Percentiles rank a stretch among this genome's conserved stretches.
phyloP scores from a whole-genome alignment of 1,284 basidiomycete genomes.

The Earliella scabrosa region DNA sequence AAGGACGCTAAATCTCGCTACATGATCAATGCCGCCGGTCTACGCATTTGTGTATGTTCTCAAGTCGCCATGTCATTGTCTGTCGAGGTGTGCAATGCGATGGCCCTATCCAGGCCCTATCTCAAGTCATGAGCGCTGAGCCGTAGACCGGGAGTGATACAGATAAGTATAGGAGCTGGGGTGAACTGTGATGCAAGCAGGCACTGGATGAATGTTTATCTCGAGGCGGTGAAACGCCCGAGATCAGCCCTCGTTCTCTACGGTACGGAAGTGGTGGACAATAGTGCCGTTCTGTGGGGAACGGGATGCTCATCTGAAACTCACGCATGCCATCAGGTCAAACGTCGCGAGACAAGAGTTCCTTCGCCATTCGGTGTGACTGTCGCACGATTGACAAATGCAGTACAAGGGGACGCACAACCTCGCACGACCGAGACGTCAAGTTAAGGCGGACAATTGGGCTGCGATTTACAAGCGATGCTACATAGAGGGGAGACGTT shows the following conservation, averaged over 20 bases:
- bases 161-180: too few species aligned
- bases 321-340: background rate
- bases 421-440: background rate
- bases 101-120: too few species aligned
- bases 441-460: background rate
- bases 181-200: too few species aligned
- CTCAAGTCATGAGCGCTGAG: too few species aligned
- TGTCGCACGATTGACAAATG: background rate
- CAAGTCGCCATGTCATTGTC: too few species aligned
- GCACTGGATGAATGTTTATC: background rate
- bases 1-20: too few species aligned
- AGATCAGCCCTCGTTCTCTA: too few species aligned
- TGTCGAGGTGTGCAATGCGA: too few species aligned
- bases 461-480: background rate
- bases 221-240: background rate
- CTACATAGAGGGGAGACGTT: background rate
- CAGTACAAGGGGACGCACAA: background rate
- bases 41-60: background rate
- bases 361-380: too few species aligned
- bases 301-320: background rate
- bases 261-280: too few species aligned
- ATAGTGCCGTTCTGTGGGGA: slow-evolving; percentile 2
- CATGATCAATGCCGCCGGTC: too few species aligned
- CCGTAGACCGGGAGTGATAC: too few species aligned
- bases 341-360: background rate